These are phyloP conservation scores for Dryas integrifolia DNA, from an alignment of 331 rosid genomes.

Conservation along the genomic window DNA sequence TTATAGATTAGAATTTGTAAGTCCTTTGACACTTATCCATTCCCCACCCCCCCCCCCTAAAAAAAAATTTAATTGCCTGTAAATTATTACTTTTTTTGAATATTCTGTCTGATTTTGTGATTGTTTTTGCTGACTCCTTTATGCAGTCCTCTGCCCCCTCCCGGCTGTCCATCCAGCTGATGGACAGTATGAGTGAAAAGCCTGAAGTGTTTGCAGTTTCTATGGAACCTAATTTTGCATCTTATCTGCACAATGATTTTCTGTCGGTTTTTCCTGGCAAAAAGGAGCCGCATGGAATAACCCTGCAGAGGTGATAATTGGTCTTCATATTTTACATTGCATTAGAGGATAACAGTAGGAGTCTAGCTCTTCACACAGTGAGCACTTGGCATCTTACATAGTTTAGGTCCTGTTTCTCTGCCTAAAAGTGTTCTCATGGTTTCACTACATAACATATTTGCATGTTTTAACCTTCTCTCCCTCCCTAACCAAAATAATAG, in stretches of 20 bases:
- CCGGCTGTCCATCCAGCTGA: slow-evolving; percentile 72
- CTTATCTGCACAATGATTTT: slow-evolving; percentile 75
- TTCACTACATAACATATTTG: neutral
- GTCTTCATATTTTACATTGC: slow-evolving; percentile 7
- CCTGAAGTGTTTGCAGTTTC: slow-evolving; percentile 88
- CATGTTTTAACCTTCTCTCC: neutral
- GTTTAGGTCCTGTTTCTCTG: neutral
- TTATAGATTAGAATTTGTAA: slow-evolving; percentile 79
- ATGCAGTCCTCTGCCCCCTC: slow-evolving; percentile 63
- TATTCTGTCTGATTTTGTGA: slow-evolving; percentile 1
- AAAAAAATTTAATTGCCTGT: too few species aligned
- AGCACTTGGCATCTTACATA: neutral
- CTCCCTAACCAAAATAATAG: neutral
- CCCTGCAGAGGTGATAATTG: slow-evolving; percentile 60
- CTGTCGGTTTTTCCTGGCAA: slow-evolving; percentile 61
- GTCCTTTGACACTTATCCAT: slow-evolving; percentile 28
- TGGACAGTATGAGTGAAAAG: slow-evolving; percentile 79
- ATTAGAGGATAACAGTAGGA: neutral
- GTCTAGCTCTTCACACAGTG: neutral
- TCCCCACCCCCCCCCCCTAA: too few species aligned
- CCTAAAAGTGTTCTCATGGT: neutral
- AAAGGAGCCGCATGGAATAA: slow-evolving; percentile 66
- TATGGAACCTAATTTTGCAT: slow-evolving; percentile 84
- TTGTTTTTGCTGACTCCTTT: slow-evolving; percentile 16
- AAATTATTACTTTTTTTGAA: neutral